phyloP scores from a whole-genome alignment of 306 rosid genomes.

The Fragaria ananassa region DNA sequence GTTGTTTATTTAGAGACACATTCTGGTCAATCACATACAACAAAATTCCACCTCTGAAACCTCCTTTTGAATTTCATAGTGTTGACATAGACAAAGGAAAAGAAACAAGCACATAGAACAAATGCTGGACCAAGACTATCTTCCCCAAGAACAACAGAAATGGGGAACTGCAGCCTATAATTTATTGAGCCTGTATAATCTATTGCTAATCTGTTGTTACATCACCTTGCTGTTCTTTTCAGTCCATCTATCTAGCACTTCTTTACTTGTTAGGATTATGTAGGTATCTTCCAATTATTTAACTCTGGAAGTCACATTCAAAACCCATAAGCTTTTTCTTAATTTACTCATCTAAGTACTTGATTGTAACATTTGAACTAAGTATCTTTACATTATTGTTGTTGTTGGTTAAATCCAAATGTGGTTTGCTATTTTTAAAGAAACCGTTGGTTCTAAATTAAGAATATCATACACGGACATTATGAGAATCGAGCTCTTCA shows the following conservation, averaged over 20 bases:
- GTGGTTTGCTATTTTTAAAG: background rate
- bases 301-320: background rate
- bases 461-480: no score
- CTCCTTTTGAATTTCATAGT: background rate
- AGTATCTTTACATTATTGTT: background rate
- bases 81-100: background rate
- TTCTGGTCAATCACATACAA: background rate
- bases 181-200: background rate
- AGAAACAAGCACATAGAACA: background rate
- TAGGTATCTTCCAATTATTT: background rate
- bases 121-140: background rate
- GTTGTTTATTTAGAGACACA: background rate
- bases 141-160: background rate
- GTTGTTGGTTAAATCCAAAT: background rate
- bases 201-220: background rate
- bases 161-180: background rate
- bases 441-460: background rate
- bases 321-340: background rate
- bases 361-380: background rate
- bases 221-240: background rate
- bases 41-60: background rate
- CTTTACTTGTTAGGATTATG: background rate
- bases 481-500: background rate
- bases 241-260: background rate
- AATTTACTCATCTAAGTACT: background rate